Percentiles rank a stretch among this genome's conserved stretches.
These are phyloP conservation scores for Spirogloea muscicola DNA, from an alignment of 139 green algal species.

Conservation along the genomic window DNA sequence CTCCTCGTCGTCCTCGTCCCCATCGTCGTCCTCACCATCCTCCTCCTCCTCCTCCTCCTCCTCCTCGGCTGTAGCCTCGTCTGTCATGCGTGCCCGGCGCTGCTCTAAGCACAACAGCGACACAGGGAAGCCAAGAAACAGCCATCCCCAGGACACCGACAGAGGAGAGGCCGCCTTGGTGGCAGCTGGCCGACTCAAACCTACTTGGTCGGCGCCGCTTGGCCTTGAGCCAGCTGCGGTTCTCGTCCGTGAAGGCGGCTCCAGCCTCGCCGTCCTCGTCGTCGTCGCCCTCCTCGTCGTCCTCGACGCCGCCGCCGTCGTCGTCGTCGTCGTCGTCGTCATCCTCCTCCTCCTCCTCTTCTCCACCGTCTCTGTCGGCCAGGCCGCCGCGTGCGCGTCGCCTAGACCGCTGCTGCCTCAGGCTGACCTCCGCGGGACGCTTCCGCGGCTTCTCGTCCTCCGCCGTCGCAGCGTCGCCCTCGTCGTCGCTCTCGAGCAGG, in stretches of 20 bases:
- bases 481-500: too few species aligned
- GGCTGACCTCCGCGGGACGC: too few species aligned
- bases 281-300: conserved; percentile 31
- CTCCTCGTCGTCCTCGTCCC: conserved; percentile 39
- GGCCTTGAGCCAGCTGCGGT: conserved; percentile 37
- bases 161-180: too few species aligned
- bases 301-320: conserved; percentile 19
- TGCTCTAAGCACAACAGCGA: neutral
- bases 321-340: conserved; percentile 24
- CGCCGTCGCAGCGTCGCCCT: too few species aligned
- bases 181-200: too few species aligned
- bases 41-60: conserved; percentile 24
- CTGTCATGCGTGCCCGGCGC: too few species aligned
- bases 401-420: too few species aligned
- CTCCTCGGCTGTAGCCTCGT: neutral
- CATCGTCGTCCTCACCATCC: conserved; percentile 27
- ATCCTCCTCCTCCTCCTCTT: conserved; percentile 25
- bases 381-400: too few species aligned
- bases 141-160: too few species aligned
- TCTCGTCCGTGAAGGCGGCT: conserved; percentile 37
- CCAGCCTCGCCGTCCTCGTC: too few species aligned
- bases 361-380: too few species aligned
- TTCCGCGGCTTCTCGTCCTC: too few species aligned
- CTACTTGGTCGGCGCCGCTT: conserved; percentile 12
- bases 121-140: neutral